Evolutionary conservation across 1,284 basidiomycete species (phyloP).

Genomic region (Psilocybe mexicana): DNA sequence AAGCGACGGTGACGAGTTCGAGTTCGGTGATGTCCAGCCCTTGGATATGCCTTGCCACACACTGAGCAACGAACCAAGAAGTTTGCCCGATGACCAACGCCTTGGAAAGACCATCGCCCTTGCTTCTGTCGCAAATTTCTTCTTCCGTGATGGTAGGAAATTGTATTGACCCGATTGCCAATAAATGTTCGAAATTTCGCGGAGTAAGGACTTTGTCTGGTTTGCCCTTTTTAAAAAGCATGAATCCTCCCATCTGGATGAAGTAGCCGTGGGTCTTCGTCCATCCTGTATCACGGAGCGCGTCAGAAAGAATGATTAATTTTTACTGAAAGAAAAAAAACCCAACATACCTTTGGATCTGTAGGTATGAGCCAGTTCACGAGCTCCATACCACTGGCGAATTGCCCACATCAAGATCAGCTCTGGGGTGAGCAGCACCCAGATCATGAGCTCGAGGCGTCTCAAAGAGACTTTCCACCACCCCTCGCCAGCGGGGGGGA

Average conservation of each 20-base stretch:
- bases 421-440: neutral
- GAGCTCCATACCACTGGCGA: neutral
- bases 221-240: neutral
- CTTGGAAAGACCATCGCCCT: neutral
- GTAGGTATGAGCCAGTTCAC: neutral
- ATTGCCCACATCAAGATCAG: slow-evolving; percentile 1
- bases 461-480: neutral
- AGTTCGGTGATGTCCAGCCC: neutral
- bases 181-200: neutral
- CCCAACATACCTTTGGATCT: neutral
- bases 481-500: neutral
- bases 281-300: neutral
- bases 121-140: neutral
- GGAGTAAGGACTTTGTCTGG: neutral
- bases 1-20: neutral
- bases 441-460: neutral
- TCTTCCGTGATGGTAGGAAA: neutral
- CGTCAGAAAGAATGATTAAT: neutral
- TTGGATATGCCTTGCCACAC: neutral
- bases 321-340: neutral
- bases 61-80: neutral
- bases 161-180: neutral
- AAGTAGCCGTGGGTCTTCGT: neutral
- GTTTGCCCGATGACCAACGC: neutral
- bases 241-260: neutral